Evolutionary conservation across 768 basidiomycete species (phyloP).

Genomic region (Dioszegia aurantiaca): DNA sequence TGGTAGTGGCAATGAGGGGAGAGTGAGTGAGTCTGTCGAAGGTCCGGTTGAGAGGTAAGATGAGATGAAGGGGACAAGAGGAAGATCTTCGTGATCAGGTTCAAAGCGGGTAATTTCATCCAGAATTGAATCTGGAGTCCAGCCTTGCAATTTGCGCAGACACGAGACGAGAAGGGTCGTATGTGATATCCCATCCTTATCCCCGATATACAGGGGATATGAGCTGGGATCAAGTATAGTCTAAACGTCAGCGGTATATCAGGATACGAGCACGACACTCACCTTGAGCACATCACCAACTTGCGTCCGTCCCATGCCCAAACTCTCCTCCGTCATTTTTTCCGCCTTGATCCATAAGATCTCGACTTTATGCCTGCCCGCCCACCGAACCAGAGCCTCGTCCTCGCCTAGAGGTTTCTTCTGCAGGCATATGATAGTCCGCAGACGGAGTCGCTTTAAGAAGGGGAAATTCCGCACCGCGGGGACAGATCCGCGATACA

Average conservation of each 20-base stretch:
- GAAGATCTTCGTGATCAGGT: conserved; percentile 41
- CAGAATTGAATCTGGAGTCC: conserved; percentile 38
- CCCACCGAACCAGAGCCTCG: conserved; percentile 25
- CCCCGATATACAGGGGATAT: conserved; percentile 45
- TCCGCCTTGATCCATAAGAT: conserved; percentile 44
- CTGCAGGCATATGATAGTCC: conserved; percentile 28
- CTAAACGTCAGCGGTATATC: conserved; percentile 15
- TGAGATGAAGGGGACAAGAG: conserved; percentile 35
- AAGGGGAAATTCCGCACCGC: conserved; percentile 35
- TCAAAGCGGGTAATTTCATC: conserved; percentile 43
- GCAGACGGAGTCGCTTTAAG: conserved; percentile 23
- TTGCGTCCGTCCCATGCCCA: conserved; percentile 41
- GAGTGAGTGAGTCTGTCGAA: conserved; percentile 18
- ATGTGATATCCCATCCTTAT: conserved; percentile 46
- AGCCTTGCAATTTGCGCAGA: conserved; percentile 44
- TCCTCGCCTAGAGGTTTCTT: conserved; percentile 33
- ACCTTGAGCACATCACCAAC: conserved; percentile 41
- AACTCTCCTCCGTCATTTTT: conserved; percentile 36
- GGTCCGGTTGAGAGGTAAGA: conserved; percentile 26
- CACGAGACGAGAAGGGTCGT: conserved; percentile 40
- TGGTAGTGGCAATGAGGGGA: conserved; percentile 37
- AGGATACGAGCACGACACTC: conserved; percentile 6
- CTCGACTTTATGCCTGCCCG: conserved; percentile 23
- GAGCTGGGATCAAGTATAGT: conserved; percentile 28
- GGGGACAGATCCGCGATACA: conserved; percentile 42